These are phyloP conservation scores for Cladosporium austrohemisphaericum DNA, from an alignment of 2,329 filamentous ascomycete species.

Conservation along the genomic window DNA sequence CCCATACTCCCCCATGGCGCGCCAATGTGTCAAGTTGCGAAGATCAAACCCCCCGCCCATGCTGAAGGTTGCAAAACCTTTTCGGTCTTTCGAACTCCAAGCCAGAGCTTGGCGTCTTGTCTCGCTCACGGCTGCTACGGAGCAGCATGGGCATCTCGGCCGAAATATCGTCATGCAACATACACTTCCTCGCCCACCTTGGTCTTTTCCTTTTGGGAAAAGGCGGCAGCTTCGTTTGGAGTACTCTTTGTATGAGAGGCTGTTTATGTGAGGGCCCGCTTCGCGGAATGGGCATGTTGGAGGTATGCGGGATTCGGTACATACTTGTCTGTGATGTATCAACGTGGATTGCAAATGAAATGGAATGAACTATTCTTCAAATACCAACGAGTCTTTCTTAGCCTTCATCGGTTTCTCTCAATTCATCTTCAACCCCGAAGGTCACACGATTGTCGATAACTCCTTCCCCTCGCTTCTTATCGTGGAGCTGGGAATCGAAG, in stretches of 20 bases:
- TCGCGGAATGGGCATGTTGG: neutral
- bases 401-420: too few species aligned
- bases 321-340: neutral
- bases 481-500: too few species aligned
- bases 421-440: too few species aligned
- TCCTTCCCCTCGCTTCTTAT: too few species aligned
- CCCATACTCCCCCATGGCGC: conserved; percentile 67
- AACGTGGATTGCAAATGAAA: too few species aligned
- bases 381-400: too few species aligned
- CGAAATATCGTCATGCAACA: neutral
- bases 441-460: too few species aligned
- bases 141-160: conserved; percentile 12
- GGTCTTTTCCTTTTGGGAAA: too few species aligned
- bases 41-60: conserved; percentile 54
- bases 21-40: conserved; percentile 97
- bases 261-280: conserved; percentile 8
- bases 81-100: neutral
- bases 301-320: conserved; percentile 3
- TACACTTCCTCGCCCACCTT: conserved; percentile 5
- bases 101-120: conserved; percentile 13
- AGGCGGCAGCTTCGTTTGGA: neutral
- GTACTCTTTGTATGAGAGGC: neutral
- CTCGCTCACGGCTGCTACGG: conserved; percentile 9
- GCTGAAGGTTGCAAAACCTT: neutral
- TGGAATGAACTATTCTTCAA: too few species aligned